Conservation (phyloP, 1,284 basidiomycete genomes). For the Puccinia polysora region DNA sequence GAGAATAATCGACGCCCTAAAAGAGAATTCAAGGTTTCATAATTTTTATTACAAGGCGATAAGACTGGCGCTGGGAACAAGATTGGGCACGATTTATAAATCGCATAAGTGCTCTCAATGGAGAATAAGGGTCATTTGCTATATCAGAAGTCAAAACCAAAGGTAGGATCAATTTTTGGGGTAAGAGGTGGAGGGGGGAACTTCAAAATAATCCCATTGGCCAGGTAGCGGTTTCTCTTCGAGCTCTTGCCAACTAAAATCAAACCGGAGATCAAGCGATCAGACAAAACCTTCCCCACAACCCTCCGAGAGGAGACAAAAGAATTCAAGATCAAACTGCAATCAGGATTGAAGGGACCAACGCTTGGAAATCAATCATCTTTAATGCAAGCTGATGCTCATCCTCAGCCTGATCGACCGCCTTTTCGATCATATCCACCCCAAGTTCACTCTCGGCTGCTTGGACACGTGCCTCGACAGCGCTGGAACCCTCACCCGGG, state of each 20-base stretch:
- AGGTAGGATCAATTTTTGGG: conserved; percentile 36
- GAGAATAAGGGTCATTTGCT: no score
- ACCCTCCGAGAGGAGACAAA: neutral
- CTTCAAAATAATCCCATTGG: conserved; percentile 74
- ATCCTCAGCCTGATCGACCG: conserved; percentile 73
- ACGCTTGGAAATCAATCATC: conserved; percentile 96
- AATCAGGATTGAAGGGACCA: conserved; percentile 57
- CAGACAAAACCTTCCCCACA: no score
- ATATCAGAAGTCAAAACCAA: no score
- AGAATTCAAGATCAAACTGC: neutral
- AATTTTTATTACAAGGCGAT: no score
- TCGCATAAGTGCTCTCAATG: no score
- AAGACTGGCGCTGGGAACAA: no score
- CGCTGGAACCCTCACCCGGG: conserved; percentile 9
- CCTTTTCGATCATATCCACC: conserved; percentile 65
- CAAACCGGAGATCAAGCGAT: no score
- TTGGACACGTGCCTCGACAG: conserved; percentile 42
- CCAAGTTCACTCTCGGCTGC: conserved; percentile 67
- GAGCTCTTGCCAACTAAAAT: conserved; percentile 75
- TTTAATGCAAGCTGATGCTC: conserved; percentile 73
- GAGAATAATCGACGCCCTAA: no score
- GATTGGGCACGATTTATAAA: no score
- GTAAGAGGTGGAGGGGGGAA: conserved; percentile 36
- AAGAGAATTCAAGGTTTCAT: no score
- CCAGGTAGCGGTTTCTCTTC: conserved; percentile 72